phyloP scores from a whole-genome alignment of 2,329 filamentous ascomycete genomes.

The Macrophomina tecta region DNA sequence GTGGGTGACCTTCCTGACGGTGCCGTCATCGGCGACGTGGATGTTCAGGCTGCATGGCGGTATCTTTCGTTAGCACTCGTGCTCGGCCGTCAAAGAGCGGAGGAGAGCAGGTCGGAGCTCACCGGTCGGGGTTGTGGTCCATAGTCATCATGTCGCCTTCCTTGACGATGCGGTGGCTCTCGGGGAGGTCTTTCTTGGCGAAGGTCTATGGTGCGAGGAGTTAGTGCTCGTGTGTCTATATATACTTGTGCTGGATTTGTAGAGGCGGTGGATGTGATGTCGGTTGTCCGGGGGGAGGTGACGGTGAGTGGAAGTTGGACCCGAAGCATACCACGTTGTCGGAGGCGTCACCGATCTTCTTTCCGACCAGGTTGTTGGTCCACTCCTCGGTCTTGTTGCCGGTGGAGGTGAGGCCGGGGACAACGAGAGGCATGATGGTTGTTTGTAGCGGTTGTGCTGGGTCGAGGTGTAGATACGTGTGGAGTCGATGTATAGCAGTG shows the following conservation, averaged over 20 bases:
- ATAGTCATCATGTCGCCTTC: constrained; percentile 54
- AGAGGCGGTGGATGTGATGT: not conserved
- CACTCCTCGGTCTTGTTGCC: constrained; percentile 49
- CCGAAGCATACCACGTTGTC: constrained; percentile 49
- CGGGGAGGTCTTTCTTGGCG: constrained; percentile 56
- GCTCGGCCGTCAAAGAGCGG: not conserved
- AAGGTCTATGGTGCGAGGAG: constrained; percentile 49
- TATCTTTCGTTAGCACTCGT: not conserved
- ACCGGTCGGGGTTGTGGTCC: constrained; percentile 56
- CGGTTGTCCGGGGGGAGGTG: not conserved
- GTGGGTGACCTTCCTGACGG: constrained; percentile 55
- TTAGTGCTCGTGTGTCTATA: not conserved
- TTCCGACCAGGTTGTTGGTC: constrained; percentile 57
- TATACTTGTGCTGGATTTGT: not conserved
- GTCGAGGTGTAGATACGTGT: not conserved
- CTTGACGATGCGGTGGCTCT: constrained; percentile 55
- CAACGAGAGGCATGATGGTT: constrained; percentile 56
- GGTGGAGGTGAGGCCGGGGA: constrained; percentile 52
- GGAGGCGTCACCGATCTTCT: constrained; percentile 56
- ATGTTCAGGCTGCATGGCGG: constrained; percentile 48
- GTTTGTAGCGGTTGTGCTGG: not conserved
- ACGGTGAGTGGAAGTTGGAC: no score
- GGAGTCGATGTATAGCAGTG: not conserved
- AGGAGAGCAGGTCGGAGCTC: constrained; percentile 4
- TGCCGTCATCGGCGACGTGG: constrained; percentile 56